Base-by-base conservation (phyloP, 768 basidiomycete species). In the Podaxis sp. region DNA sequence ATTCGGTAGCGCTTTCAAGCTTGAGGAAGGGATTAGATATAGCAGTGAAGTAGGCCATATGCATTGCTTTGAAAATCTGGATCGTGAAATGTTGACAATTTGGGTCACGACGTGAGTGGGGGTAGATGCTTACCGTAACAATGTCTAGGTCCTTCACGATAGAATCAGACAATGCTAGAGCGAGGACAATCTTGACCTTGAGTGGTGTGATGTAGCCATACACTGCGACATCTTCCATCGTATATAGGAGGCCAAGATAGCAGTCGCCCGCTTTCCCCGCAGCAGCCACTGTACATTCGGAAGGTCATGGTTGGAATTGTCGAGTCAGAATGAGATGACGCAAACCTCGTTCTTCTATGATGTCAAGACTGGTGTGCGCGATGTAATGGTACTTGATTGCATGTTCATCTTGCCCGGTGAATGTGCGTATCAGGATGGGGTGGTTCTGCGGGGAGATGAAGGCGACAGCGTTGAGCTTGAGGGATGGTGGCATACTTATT, bases 211-310 rank as follows among this genome's bases (percentile, higher is more conserved):
- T 85, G 74, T 94, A 96, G 43, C 94, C 94, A 73, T 96, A 96
- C 41, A 94, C 91, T 2, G 92, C 93, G 55, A 93, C 89, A 67
- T 96, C 94, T 74, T 96, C 94, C 81, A 96, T 89, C n/a, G 89
- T 83, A 72, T 93, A 94, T 25, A 96, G 75, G 59, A 96, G 78
- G 4, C 93, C 94, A 40, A 94, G 81, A 70, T 95, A 96, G 70
- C 89, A 88, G 37, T 96, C 93, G 4, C 78, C 79, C 3, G 83
- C 76, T 73, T 92, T 93, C 29, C 79, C 79, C 17, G 80, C 82
- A 63, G 80, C 77, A 71, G 69, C 74, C 47, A 81, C 81, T 82
- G 65, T 59, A 50, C 55, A 55, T 57, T 52, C 46, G 49, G 33
- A 54, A 46, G 50, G 50, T 47, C 12, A 37, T 33, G 25, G 57